Percentiles rank a stretch among this genome's conserved stretches.
These are phyloP conservation scores for Diaporthe humulicola DNA, from an alignment of 2,329 filamentous ascomycete genomes.

Conservation along the genomic window DNA sequence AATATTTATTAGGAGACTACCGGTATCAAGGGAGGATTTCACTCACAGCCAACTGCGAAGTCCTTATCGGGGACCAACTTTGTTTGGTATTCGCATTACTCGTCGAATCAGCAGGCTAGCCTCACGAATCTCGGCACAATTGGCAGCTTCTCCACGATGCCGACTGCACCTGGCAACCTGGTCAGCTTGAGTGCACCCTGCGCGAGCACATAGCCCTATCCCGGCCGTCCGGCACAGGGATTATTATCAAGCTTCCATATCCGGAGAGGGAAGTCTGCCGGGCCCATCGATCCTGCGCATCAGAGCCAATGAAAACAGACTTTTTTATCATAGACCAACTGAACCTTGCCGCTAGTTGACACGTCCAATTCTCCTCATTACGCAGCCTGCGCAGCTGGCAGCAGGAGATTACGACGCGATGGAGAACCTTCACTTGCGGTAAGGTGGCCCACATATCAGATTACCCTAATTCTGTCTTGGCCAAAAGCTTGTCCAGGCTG, in stretches of 20 bases:
- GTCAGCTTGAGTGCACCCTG: background rate
- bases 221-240: slow-evolving; percentile 14
- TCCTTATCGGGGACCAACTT: background rate
- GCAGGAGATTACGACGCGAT: background rate
- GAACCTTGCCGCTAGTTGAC: background rate
- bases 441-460: background rate
- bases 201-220: background rate
- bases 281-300: background rate
- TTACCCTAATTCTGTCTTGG: background rate
- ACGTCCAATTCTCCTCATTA: background rate
- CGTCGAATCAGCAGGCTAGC: background rate
- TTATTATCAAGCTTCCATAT: slow-evolving; percentile 9
- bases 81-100: background rate
- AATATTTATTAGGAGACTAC: slow-evolving; percentile 25
- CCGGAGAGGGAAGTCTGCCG: slow-evolving; percentile 6
- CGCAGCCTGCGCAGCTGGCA: background rate
- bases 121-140: background rate
- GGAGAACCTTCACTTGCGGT: background rate
- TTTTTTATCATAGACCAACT: slow-evolving; percentile 16
- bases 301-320: background rate
- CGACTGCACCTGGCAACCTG: background rate
- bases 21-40: background rate
- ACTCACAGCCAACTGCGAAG: background rate
- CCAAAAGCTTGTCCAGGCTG: background rate
- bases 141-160: background rate